Conservation (phyloP, 768 basidiomycete genomes). For the Mycena albidolilacea region DNA sequence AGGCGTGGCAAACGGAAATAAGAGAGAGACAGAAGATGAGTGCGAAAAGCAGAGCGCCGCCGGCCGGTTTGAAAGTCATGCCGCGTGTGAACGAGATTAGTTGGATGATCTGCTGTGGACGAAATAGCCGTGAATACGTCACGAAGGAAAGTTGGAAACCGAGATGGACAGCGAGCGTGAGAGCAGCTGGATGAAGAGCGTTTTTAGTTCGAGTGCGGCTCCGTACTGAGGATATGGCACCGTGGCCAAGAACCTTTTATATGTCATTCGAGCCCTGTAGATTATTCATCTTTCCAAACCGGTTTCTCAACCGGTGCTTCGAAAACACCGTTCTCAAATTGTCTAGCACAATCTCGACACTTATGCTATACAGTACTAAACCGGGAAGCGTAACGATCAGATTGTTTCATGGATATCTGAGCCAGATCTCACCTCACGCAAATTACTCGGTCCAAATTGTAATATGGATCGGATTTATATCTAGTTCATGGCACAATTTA, state of each 20-base stretch:
- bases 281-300: too few species aligned
- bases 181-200: conserved; percentile 3
- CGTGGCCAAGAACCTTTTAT: conserved; percentile 5
- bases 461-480: too few species aligned
- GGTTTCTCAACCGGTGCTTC: too few species aligned
- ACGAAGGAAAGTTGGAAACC: conserved; percentile 4
- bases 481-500: too few species aligned
- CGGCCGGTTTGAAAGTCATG: conserved; percentile 8
- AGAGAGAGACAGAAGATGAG: conserved; percentile 15
- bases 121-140: background rate
- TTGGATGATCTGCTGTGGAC: background rate
- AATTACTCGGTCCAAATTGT: too few species aligned
- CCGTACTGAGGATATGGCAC: conserved; percentile 5
- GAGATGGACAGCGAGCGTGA: conserved; percentile 14
- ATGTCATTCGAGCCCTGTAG: conserved; percentile 1
- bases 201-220: background rate
- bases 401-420: too few species aligned
- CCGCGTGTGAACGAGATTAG: conserved; percentile 6
- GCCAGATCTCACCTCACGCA: too few species aligned
- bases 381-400: too few species aligned
- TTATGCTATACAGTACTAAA: too few species aligned
- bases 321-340: too few species aligned
- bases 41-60: conserved; percentile 8
- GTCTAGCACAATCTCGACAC: too few species aligned
- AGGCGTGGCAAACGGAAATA: conserved; percentile 9